Base-by-base conservation (phyloP, 2,329 filamentous ascomycete genomes). In the Verticillium albo-atrum region DNA sequence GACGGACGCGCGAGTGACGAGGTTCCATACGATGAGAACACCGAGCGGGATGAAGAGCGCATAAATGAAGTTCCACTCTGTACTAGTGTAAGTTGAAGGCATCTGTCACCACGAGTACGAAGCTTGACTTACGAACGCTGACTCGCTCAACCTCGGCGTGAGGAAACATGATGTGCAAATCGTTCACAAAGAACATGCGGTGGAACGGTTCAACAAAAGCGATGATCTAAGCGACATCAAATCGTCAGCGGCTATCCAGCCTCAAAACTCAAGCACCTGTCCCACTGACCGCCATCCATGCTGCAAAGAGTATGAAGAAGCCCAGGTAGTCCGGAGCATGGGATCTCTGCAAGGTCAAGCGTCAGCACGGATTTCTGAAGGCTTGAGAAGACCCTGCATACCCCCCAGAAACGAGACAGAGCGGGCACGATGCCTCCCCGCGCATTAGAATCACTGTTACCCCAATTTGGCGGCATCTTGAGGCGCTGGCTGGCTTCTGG, bases 251-350 rank as follows among this genome's bases (percentile, higher is more conserved):
- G 42, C 9, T 23, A 20, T 26, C 17, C 4, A 6, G 20, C 14
- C 20, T 12, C 9, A 35, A 42, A 57, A 32, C 61, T 61, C 25
- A 10, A 27, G 9, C 54, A 23, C 32, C 47, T 54, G 35, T 30
- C 54, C 23, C 32, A 70, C 76, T 63, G 69, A 89, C 85, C 60
- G 87, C 67, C 20, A 89, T 74, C 74, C 91, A 95, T 56, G 82
- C 84, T 5, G 80, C 77, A 7, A 92, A 69, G n/a, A 98, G 79
- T 42, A 90, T 73, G 2, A 80, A 77, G 63, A 98, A 84, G 35
- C 92, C 91, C 30, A 96, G 75, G 75, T 96, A 97, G 72, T 99
- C 95, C 6, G 91, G 86, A 12, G 91, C 90, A 78, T 97, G 95
- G 1, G 91, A 92, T 71, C 87, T 88, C 85, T 92, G 68, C 52